These are phyloP conservation scores for Candida tetrigidarum DNA, from an alignment of 1,139 yeast species.

Conservation along the genomic window DNA sequence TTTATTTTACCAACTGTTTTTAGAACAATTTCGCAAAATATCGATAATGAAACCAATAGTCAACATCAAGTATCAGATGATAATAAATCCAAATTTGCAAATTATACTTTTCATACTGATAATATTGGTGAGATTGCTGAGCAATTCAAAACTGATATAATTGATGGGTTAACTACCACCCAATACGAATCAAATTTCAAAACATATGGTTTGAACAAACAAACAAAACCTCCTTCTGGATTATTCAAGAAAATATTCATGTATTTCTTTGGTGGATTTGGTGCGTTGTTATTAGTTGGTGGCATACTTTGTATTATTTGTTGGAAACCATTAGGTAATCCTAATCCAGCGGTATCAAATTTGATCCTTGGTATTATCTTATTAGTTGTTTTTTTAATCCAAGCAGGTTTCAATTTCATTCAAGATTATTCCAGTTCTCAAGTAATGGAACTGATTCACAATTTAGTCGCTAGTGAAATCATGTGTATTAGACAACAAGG, in stretches of 20 bases:
- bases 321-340: constrained; percentile 57
- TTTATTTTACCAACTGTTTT: constrained; percentile 38
- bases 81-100: constrained; percentile 22
- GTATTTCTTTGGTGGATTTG: constrained; percentile 57
- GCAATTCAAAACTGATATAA: constrained; percentile 25
- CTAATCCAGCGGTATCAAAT: constrained; percentile 53
- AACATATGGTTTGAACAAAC: constrained; percentile 40
- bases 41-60: constrained; percentile 27
- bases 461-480: constrained; percentile 45
- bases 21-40: constrained; percentile 40
- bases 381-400: constrained; percentile 48
- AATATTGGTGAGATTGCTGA: constrained; percentile 23
- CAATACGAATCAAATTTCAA: constrained; percentile 21
- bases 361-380: constrained; percentile 50
- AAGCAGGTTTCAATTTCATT: constrained; percentile 51
- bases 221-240: constrained; percentile 41
- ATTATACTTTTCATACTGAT: constrained; percentile 30
- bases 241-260: constrained; percentile 34
- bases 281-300: constrained; percentile 45
- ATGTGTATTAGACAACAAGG: constrained; percentile 31
- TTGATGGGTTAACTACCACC: constrained; percentile 22
- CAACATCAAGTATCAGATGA: constrained; percentile 2
- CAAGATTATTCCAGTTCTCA: constrained; percentile 54
- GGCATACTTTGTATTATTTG: constrained; percentile 50
- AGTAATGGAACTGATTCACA: constrained; percentile 53